Base-by-base conservation (phyloP, 805 yeast genomes). In the Zygosaccharomyces siamensis region DNA sequence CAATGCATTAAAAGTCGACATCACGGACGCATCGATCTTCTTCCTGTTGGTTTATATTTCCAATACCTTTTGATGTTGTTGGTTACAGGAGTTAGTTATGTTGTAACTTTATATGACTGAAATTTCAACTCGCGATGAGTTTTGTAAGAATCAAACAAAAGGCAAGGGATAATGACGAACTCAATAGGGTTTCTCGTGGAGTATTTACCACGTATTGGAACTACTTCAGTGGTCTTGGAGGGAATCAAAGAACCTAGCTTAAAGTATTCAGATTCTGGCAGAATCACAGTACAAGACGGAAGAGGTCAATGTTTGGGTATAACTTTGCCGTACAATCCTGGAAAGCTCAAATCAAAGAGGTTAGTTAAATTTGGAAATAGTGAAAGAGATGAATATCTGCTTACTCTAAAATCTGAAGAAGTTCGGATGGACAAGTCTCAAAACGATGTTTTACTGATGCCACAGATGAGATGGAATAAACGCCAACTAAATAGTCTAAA, bases 1-100 rank as follows among this genome's bases (percentile, higher is more conserved):
- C 39, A 90, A 74, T 1, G 98, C 95, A 28, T 83, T 75, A 64
- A 92, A 90, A 2, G 82, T 72, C 20, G 90, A 83, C 84, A 63
- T 62, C 16, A 14, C 30, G n/a, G 18, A 10, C 18, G n/a, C 41
- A 38, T 45, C 30, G 37, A 37, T 21, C 36, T 45, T 18, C 16
- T 40, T 33, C 10, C 20, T 2, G 16, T 14, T 18, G 20, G 7
- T 7, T 10, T 33, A 14, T 14, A 14, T 3, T 33, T 8, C 2
- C 37, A 33, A 4, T 14, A 33, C 11, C 16, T 33, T 5, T 14
- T 6, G 16, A 8, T 16, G 12, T 33, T 33, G 20, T 8, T 14
- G 21, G 20, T 6, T 23, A 23, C 7, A 6, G 24, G 1, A 5
- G 24, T 23, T 33, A 8, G 7, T 33, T 14, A 33, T 33, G 10